Evolutionary conservation across 495 filamentous ascomycete species (phyloP).

Genomic region (Penicillium silybi): DNA sequence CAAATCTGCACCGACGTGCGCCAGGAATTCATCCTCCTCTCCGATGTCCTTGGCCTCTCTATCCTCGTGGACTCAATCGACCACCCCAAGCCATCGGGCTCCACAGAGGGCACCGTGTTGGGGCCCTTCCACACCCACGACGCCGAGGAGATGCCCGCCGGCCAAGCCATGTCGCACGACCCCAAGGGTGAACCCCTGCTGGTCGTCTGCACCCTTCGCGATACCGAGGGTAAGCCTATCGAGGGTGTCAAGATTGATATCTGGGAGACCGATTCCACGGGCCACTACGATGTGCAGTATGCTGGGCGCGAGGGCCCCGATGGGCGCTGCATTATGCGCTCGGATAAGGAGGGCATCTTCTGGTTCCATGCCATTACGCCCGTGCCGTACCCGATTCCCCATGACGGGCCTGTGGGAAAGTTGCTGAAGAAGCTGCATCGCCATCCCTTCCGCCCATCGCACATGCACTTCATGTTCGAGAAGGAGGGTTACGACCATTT

Average conservation of each 20-base stretch:
- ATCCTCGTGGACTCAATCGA: constrained; percentile 88
- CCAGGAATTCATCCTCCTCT: constrained; percentile 93
- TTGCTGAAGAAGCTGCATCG: constrained; percentile 66
- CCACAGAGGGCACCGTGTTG: constrained; percentile 85
- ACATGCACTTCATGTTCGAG: constrained; percentile 96
- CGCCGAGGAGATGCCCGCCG: constrained; percentile 60
- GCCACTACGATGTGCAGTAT: constrained; percentile 90
- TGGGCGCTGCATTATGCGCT: constrained; percentile 75
- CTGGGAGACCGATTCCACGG: constrained; percentile 88
- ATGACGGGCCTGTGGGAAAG: constrained; percentile 85
- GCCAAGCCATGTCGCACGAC: constrained; percentile 69
- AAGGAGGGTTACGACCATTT: constrained; percentile 81
- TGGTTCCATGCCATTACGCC: constrained; percentile 88
- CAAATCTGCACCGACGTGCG: constrained; percentile 69
- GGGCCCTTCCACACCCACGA: constrained; percentile 95
- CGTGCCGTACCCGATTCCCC: constrained; percentile 84
- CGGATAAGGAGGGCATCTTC: constrained; percentile 66
- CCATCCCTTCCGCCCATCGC: constrained; percentile 78
- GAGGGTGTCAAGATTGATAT: constrained; percentile 75
- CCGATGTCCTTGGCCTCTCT: constrained; percentile 85
- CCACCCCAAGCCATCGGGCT: constrained; percentile 73
- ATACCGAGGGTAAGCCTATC: constrained; percentile 65
- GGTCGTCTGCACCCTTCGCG: constrained; percentile 70
- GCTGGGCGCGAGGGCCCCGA: constrained; percentile 64
- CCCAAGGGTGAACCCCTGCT: constrained; percentile 57